phyloP scores from a whole-genome alignment of 2,329 filamentous ascomycete species.

The Trichoderma atroviride region DNA sequence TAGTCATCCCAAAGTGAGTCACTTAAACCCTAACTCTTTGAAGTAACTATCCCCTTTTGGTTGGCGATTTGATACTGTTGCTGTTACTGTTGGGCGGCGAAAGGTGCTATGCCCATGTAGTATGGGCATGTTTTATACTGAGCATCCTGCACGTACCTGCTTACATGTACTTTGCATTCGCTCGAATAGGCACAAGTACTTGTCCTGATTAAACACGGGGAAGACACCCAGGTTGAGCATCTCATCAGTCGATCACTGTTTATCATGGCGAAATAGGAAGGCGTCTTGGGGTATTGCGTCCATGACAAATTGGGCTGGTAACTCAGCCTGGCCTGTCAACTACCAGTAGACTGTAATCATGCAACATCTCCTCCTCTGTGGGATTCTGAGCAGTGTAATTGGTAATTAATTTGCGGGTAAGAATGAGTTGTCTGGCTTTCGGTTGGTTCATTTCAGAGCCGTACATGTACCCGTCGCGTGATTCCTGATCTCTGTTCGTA shows the following conservation, averaged over 20 bases:
- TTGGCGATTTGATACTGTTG: neutral
- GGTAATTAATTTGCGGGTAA: neutral
- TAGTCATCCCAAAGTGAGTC: conserved; percentile 12
- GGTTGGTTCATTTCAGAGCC: neutral
- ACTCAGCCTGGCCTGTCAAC: neutral
- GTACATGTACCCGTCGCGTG: neutral
- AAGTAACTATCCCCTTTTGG: neutral
- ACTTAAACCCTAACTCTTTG: neutral
- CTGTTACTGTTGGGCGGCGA: neutral
- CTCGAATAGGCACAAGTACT: neutral
- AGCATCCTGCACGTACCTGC: neutral
- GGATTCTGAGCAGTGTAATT: conserved; percentile 7
- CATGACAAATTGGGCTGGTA: neutral
- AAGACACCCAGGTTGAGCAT: neutral
- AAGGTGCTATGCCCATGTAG: neutral
- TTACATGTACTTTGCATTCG: neutral
- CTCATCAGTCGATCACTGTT: neutral
- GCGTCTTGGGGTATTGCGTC: neutral
- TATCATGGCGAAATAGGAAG: neutral
- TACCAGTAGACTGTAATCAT: neutral
- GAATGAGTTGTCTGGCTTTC: neutral
- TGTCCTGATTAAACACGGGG: neutral
- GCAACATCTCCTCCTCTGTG: neutral
- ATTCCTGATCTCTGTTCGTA: conserved; percentile 14
- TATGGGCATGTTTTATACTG: neutral